These are phyloP conservation scores for Candida glaebosa DNA, from an alignment of 805 yeast species.

Conservation along the genomic window DNA sequence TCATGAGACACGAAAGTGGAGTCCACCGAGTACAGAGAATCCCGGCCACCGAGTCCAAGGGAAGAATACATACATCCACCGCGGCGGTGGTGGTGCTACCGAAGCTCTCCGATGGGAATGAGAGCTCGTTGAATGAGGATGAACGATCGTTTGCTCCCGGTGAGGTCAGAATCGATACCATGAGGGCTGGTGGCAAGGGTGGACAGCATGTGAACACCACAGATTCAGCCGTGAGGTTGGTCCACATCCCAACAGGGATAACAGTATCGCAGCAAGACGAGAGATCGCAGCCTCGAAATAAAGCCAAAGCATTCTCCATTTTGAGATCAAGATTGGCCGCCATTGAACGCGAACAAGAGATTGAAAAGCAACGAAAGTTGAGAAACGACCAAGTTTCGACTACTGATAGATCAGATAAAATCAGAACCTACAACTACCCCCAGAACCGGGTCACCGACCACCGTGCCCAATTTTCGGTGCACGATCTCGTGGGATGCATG, in stretches of 20 bases:
- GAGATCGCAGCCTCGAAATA: constrained; percentile 90
- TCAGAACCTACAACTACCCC: constrained; percentile 88
- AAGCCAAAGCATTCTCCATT: constrained; percentile 85
- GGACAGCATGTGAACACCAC: constrained; percentile 98
- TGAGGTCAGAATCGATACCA: constrained; percentile 91
- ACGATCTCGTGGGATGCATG: constrained; percentile 56
- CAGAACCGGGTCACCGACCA: constrained; percentile 95
- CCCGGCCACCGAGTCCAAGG: constrained; percentile 91
- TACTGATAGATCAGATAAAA: constrained; percentile 88
- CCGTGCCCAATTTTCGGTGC: constrained; percentile 75
- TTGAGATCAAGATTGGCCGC: constrained; percentile 84
- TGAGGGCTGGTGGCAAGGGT: constrained; percentile 96
- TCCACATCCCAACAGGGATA: constrained; percentile 89
- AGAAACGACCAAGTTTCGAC: constrained; percentile 83
- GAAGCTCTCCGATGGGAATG: constrained; percentile 59
- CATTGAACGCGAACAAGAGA: constrained; percentile 60
- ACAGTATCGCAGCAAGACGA: constrained; percentile 91
- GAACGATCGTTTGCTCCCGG: constrained; percentile 78
- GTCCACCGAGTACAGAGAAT: constrained; percentile 94
- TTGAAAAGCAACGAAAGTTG: constrained; percentile 59
- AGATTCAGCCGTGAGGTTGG: constrained; percentile 91
- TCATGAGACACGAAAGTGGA: constrained; percentile 82
- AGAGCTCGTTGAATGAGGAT: constrained; percentile 41
- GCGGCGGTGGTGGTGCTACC: constrained; percentile 95
- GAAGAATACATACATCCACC: constrained; percentile 92